Conservation (phyloP, 192 early-diverging fungal species). For the Mortierella claussenii region DNA sequence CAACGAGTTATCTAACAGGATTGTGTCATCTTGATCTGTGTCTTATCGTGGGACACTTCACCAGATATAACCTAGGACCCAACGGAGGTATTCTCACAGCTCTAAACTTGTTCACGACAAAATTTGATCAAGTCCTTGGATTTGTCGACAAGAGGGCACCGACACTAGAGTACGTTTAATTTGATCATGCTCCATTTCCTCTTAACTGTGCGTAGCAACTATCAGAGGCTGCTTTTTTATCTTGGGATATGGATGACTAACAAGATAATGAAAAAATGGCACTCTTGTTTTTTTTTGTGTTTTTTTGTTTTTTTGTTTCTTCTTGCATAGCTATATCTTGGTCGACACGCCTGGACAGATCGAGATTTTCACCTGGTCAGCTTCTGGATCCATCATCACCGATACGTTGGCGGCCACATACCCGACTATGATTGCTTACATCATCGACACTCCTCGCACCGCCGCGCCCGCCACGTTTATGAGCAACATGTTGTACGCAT, state of each 20-base stretch:
- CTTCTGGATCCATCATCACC: slow-evolving; percentile 95
- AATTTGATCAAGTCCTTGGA: slow-evolving; percentile 96
- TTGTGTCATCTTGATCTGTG: no score
- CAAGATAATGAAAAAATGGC: neutral
- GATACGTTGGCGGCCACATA: slow-evolving; percentile 91
- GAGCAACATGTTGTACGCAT: slow-evolving; percentile 99
- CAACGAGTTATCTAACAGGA: no score
- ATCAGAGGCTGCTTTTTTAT: neutral
- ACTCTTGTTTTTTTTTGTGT: neutral
- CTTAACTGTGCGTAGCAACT: no score
- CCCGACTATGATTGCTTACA: slow-evolving; percentile 91
- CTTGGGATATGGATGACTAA: neutral
- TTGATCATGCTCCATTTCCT: neutral
- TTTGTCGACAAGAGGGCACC: slow-evolving; percentile 84
- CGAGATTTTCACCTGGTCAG: slow-evolving; percentile 99
- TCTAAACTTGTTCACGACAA: slow-evolving; percentile 97
- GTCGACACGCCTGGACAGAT: slow-evolving; percentile 99
- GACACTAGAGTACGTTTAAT: slow-evolving; percentile 68
- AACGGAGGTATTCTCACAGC: slow-evolving; percentile 97
- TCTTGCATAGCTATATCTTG: slow-evolving; percentile 72
- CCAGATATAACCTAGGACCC: slow-evolving; percentile 91
- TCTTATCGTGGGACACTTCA: neutral
- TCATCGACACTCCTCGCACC: slow-evolving; percentile 96
- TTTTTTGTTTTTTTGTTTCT: neutral
- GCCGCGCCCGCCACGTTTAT: slow-evolving; percentile 95